Evolutionary conservation across 331 rosid species (phyloP).

Genomic region (Malus hybrid): DNA sequence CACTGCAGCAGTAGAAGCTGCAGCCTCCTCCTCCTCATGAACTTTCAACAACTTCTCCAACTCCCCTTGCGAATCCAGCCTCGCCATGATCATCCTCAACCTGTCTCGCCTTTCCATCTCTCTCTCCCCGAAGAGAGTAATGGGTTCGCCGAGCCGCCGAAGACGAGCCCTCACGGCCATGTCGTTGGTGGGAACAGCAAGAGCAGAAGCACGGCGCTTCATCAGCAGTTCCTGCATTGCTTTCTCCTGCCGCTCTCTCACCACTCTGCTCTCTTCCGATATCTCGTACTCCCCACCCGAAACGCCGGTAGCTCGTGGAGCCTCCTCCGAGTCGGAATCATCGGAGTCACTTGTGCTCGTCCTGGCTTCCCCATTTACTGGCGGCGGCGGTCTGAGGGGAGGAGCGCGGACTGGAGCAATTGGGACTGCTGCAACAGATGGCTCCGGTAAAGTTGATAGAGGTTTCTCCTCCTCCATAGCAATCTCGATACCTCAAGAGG

Average conservation of each 20-base stretch:
- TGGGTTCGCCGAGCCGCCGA: constrained; percentile 85
- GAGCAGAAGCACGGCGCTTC: constrained; percentile 86
- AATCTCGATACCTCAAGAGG: background rate
- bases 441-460: background rate
- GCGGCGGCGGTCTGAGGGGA: constrained; percentile 33
- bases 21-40: constrained; percentile 86
- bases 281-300: constrained; percentile 60
- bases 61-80: constrained; percentile 76
- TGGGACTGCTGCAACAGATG: background rate
- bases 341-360: constrained; percentile 55
- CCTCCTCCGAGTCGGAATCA: constrained; percentile 47
- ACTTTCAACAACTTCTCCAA: constrained; percentile 77
- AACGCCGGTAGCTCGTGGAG: constrained; percentile 31
- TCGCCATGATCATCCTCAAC: constrained; percentile 72
- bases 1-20: constrained; percentile 35
- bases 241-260: constrained; percentile 82
- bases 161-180: constrained; percentile 87
- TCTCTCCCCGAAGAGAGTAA: constrained; percentile 85
- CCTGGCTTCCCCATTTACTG: constrained; percentile 48
- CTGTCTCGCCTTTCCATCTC: constrained; percentile 95
- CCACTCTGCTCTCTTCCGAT: constrained; percentile 72
- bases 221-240: constrained; percentile 68
- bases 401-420: constrained; percentile 44
- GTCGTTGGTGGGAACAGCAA: constrained; percentile 94
- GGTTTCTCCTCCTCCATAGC: constrained; percentile 4